Evolutionary conservation across 768 basidiomycete genomes (phyloP).

Genomic region (Plicaturopsis crispa): DNA sequence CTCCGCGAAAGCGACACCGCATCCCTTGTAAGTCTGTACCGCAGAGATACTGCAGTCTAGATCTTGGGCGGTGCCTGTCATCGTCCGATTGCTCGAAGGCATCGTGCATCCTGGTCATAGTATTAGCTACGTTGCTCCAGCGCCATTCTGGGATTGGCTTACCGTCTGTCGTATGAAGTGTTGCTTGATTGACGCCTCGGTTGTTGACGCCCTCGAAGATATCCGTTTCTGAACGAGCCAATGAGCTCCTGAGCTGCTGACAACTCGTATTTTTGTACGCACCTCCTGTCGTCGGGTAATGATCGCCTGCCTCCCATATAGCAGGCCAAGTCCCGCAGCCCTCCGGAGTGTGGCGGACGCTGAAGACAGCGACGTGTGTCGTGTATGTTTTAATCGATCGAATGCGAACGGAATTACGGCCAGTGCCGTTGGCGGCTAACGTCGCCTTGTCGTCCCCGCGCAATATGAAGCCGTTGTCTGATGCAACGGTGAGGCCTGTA

Average conservation of each 20-base stretch:
- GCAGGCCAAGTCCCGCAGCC: slow-evolving; percentile 31
- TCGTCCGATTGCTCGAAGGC: slow-evolving; percentile 15
- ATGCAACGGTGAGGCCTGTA: slow-evolving; percentile 20
- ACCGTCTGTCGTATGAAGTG: slow-evolving; percentile 35
- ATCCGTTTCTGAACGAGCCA: slow-evolving; percentile 43
- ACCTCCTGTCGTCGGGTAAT: background rate
- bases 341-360: slow-evolving; percentile 27
- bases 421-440: slow-evolving; percentile 19
- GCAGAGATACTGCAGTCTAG: too few relatives aligned
- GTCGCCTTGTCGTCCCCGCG: slow-evolving; percentile 28
- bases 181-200: slow-evolving; percentile 35
- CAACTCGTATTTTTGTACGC: slow-evolving; percentile 4
- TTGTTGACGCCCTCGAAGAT: slow-evolving; percentile 48
- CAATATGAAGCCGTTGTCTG: slow-evolving; percentile 21
- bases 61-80: too few relatives aligned
- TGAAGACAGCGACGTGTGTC: slow-evolving; percentile 26
- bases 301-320: slow-evolving; percentile 10
- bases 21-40: slow-evolving; percentile 31
- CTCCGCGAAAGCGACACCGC: slow-evolving; percentile 22
- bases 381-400: slow-evolving; percentile 20
- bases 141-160: slow-evolving; percentile 9
- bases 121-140: too few relatives aligned
- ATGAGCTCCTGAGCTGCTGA: slow-evolving; percentile 9
- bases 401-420: slow-evolving; percentile 30
- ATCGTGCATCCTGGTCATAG: slow-evolving; percentile 18